A percentile compares a stretch with the other conserved stretches of the same genome.
These are phyloP conservation scores for Lepidium africanum DNA, from an alignment of 345 rosid species.

Conservation along the genomic window DNA sequence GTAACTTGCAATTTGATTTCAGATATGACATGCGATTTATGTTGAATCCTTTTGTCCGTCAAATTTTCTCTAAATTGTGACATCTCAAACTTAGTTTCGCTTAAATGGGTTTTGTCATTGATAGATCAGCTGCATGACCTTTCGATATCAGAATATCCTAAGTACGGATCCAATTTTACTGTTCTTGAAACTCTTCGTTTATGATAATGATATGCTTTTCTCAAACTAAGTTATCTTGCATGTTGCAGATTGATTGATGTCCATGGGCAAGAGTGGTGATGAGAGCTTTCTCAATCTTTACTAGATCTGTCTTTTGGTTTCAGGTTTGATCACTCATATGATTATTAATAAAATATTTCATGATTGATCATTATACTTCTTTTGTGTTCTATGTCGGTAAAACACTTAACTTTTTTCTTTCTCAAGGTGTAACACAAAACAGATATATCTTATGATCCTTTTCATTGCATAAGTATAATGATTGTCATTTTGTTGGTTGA, in stretches of 20 bases:
- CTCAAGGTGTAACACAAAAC: neutral
- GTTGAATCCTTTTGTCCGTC: neutral
- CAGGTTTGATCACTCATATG: constrained; percentile 6
- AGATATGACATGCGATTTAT: neutral
- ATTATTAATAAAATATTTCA: neutral
- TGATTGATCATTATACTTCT: neutral
- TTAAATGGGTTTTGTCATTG: neutral
- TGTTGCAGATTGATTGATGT: constrained; percentile 13
- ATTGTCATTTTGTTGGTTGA: neutral
- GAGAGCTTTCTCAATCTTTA: neutral
- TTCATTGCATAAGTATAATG: neutral
- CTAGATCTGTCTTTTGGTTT: constrained; percentile 7
- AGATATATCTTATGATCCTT: neutral
- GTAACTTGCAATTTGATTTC: neutral
- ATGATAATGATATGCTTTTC: neutral
- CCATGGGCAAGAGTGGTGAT: neutral
- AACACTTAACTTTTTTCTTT: neutral
- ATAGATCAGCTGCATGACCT: constrained; percentile 11
- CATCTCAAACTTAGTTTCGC: neutral
- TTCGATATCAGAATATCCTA: neutral
- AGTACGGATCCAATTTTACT: neutral
- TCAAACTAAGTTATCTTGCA: neutral
- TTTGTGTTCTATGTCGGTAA: neutral
- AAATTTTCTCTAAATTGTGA: neutral
- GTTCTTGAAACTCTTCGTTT: neutral